A percentile compares a stretch with the other conserved stretches of the same genome.
phyloP scores from a whole-genome alignment of 495 filamentous ascomycete genomes.

The Daldinia concentrica region DNA sequence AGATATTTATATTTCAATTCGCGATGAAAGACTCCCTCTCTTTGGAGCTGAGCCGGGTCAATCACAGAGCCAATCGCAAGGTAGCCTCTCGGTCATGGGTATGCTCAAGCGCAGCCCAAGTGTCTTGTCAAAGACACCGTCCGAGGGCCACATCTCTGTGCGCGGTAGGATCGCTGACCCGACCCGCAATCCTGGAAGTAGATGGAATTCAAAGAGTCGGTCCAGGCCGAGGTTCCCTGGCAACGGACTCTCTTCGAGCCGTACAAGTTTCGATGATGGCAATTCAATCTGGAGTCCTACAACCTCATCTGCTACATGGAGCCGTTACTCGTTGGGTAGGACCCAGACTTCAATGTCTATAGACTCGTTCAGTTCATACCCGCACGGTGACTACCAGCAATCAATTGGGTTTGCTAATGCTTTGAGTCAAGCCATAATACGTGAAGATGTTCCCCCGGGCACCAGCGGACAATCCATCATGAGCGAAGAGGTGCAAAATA shows the following conservation, averaged over 20 bases:
- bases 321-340: conserved; percentile 89
- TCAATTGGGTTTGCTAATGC: conserved; percentile 98
- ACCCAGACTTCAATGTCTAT: conserved; percentile 91
- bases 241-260: conserved; percentile 87
- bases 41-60: conserved; percentile 68
- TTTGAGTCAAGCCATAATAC: conserved; percentile 93
- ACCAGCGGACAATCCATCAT: conserved; percentile 60
- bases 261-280: conserved; percentile 91
- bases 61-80: conserved; percentile 55
- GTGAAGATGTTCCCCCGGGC: conserved; percentile 78
- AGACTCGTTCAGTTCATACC: conserved; percentile 85
- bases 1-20: conserved; percentile 90
- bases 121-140: conserved; percentile 86
- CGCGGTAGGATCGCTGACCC: conserved; percentile 76
- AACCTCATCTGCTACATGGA: conserved; percentile 82
- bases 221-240: conserved; percentile 84
- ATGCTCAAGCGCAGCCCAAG: conserved; percentile 87
- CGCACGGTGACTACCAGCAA: conserved; percentile 87
- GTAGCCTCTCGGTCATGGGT: conserved; percentile 64
- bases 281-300: conserved; percentile 92
- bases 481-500: conserved; percentile 64
- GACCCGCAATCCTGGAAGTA: conserved; percentile 65
- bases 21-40: conserved; percentile 82
- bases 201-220: conserved; percentile 86
- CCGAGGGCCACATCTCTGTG: conserved; percentile 73